Conservation (phyloP, 306 rosid genomes). For the Corylus heterophylla region DNA sequence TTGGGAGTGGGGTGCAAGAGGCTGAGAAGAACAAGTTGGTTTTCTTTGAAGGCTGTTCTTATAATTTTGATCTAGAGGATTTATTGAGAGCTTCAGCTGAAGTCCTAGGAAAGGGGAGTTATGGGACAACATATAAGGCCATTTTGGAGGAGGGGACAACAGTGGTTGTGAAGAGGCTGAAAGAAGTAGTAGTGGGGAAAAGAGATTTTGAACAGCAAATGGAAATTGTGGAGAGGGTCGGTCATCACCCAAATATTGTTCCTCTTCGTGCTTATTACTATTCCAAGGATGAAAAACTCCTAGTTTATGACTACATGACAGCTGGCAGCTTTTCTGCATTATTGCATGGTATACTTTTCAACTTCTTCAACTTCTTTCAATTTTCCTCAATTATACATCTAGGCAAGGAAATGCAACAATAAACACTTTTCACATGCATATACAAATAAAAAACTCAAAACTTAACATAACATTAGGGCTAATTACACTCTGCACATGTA, state of each 20-base stretch:
- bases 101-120: slow-evolving; percentile 81
- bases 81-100: slow-evolving; percentile 81
- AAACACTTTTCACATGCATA: too few relatives aligned
- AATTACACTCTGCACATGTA: too few relatives aligned
- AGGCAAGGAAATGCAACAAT: background rate
- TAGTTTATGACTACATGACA: slow-evolving; percentile 61
- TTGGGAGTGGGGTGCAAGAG: slow-evolving; percentile 83
- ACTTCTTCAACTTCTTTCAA: slow-evolving; percentile 12
- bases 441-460: background rate
- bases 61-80: slow-evolving; percentile 76
- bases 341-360: slow-evolving; percentile 58
- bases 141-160: slow-evolving; percentile 70
- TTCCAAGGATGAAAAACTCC: slow-evolving; percentile 76
- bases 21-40: slow-evolving; percentile 66
- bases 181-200: slow-evolving; percentile 60
- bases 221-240: slow-evolving; percentile 57
- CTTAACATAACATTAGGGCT: too few relatives aligned
- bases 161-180: slow-evolving; percentile 75
- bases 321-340: slow-evolving; percentile 57
- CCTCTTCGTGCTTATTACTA: slow-evolving; percentile 72
- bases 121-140: slow-evolving; percentile 82
- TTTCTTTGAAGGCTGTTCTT: slow-evolving; percentile 60
- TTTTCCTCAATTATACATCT: background rate
- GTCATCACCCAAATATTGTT: slow-evolving; percentile 62
- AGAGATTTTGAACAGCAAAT: slow-evolving; percentile 77